Evolutionary conservation across 495 filamentous ascomycete species (phyloP).

Genomic region (Trichoderma gamsii): DNA sequence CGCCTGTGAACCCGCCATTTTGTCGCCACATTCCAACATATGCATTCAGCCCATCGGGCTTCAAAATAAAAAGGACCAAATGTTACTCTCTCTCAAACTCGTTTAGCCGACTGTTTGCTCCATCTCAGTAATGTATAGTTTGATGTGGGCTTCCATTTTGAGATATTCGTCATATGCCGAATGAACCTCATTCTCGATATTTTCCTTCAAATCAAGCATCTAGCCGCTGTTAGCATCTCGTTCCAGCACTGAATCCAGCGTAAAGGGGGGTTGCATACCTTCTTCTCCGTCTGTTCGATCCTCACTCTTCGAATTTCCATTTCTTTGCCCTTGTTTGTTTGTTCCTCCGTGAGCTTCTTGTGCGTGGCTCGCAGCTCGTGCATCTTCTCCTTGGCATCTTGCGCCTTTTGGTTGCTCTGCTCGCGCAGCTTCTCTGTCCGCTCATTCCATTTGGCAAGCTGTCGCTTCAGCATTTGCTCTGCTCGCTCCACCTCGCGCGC

Average conservation of each 20-base stretch:
- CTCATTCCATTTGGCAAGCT: constrained; percentile 75
- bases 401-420: constrained; percentile 72
- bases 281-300: constrained; percentile 98
- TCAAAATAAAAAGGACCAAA: background rate
- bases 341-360: constrained; percentile 73
- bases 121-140: constrained; percentile 97
- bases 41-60: constrained; percentile 16
- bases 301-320: constrained; percentile 85
- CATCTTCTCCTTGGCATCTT: constrained; percentile 76
- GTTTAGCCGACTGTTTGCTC: constrained; percentile 67
- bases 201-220: constrained; percentile 97
- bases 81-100: too few species aligned
- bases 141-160: constrained; percentile 95
- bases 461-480: constrained; percentile 75
- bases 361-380: constrained; percentile 80
- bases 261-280: constrained; percentile 54
- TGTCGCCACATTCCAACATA: constrained; percentile 10
- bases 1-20: constrained; percentile 12
- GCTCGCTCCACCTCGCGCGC: constrained; percentile 86
- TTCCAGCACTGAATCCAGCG: background rate
- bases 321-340: constrained; percentile 74
- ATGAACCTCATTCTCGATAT: constrained; percentile 88
- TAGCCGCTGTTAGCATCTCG: constrained; percentile 40
- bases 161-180: constrained; percentile 84
- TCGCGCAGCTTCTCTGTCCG: constrained; percentile 74